These are phyloP conservation scores for Dendrobium chrysotoxum DNA, from an alignment of 106 monocot species.

Conservation along the genomic window DNA sequence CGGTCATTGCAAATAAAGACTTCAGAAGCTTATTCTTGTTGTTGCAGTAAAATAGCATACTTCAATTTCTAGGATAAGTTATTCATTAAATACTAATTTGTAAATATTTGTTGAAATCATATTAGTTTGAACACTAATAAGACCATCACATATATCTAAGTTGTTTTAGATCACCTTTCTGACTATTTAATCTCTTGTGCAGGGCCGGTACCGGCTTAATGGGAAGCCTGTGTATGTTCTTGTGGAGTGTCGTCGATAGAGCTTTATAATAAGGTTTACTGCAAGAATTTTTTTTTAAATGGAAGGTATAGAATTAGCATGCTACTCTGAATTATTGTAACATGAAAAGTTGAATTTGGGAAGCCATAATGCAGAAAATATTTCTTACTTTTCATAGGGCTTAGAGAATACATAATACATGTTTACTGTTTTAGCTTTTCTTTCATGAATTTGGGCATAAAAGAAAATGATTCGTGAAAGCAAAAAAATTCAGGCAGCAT, in stretches of 20 bases:
- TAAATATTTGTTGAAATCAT: too few relatives aligned
- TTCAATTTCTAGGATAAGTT: too few relatives aligned
- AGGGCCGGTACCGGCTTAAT: constrained; percentile 47
- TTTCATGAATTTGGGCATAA: not conserved
- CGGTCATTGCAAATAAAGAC: too few relatives aligned
- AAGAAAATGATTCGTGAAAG: not conserved
- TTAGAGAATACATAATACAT: too few relatives aligned
- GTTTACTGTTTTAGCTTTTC: not conserved
- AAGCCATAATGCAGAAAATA: not conserved
- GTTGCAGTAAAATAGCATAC: too few relatives aligned
- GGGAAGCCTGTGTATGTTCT: constrained; percentile 62
- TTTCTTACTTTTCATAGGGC: too few relatives aligned
- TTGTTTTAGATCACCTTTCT: too few relatives aligned
- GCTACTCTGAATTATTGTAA: not conserved
- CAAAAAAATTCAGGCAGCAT: too few relatives aligned
- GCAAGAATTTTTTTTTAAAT: not conserved
- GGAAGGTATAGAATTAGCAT: not conserved
- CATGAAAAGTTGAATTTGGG: not conserved
- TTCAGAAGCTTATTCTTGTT: too few relatives aligned
- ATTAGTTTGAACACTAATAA: too few relatives aligned
- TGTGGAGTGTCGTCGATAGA: constrained; percentile 42
- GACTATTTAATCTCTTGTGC: not conserved
- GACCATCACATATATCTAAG: too few relatives aligned
- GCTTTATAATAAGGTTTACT: not conserved
- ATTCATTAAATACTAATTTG: too few relatives aligned